Base-by-base conservation (phyloP, 169 alveolate genomes). In the Eimeria brunetti region DNA sequence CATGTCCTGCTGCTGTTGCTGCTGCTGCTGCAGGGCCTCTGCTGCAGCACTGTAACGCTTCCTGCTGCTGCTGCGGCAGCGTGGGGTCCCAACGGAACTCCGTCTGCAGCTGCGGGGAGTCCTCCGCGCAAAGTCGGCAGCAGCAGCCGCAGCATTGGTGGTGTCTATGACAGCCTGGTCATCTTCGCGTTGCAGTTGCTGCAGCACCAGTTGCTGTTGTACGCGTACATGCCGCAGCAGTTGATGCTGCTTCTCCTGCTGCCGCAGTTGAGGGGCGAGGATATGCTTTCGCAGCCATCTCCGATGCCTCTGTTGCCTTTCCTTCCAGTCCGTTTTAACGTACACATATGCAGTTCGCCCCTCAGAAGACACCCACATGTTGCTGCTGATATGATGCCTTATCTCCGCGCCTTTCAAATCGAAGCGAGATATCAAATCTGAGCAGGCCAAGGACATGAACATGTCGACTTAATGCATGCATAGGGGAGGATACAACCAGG, bases 281-380 rank as follows among this genome's bases (percentile, higher is more conserved):
- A 75, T 22, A 58, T 69, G 53, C 80, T 75, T 64, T 51, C 86
- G 58, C 44, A 92, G 93, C 96, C 96, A 92, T 46, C 88, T 89
- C 27, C 96, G 96, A 56, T 92, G 96, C n/a, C 58, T 58, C 69
- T 58, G 71, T 58, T 92, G 89, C 44, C 96, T 41, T 22, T 46
- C 94, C n/a, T 95, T 78, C 98, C 98, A 97, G 96, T 97, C 89
- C 49, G 93, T 88, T 89, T 97, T 97, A 24, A 97, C 98, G 96
- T 97, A 97, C 6, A 97, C 94, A 96, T 97, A 97, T 81, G 98
- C 97, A 76, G 96, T 97, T 6, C 98, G 96, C 38, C 98, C 97
- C 86, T 97, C 98, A 44, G 97, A 97, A 56, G 98, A 97, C 41
- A 96, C 97, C 97, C 94, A 95, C 98, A 97, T 97, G 93, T 93